Percentiles rank a stretch among this genome's conserved stretches.
phyloP scores from a whole-genome alignment of 352 stramenopile genomes.

The Phytophthora colocasiae region DNA sequence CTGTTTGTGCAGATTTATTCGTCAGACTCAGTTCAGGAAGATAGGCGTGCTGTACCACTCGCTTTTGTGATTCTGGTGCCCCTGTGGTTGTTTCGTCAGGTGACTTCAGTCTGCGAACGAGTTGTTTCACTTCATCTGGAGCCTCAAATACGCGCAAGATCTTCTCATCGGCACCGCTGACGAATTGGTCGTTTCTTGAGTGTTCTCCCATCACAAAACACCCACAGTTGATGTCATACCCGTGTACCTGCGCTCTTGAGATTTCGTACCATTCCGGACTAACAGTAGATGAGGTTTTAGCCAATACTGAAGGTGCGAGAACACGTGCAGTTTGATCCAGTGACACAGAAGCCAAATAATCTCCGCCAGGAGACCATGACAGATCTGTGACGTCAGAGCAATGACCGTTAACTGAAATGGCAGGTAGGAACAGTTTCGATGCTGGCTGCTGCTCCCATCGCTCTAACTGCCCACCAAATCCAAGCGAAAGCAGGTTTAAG shows the following conservation, averaged over 20 bases:
- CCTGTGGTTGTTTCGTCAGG: background rate
- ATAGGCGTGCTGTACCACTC: slow-evolving; percentile 61
- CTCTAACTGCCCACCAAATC: slow-evolving; percentile 71
- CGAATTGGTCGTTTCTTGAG: slow-evolving; percentile 54
- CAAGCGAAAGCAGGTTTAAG: slow-evolving; percentile 69
- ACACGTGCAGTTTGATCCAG: slow-evolving; percentile 78
- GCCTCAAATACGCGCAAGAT: slow-evolving; percentile 82
- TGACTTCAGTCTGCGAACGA: slow-evolving; percentile 36
- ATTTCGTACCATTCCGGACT: slow-evolving; percentile 62
- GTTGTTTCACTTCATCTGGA: slow-evolving; percentile 52
- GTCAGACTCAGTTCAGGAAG: slow-evolving; percentile 80
- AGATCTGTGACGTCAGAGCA: slow-evolving; percentile 65
- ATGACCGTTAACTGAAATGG: slow-evolving; percentile 65
- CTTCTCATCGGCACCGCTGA: slow-evolving; percentile 86
- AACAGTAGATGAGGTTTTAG: background rate
- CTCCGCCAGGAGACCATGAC: slow-evolving; percentile 64
- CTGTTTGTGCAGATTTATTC: slow-evolving; percentile 56
- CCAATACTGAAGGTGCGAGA: slow-evolving; percentile 34
- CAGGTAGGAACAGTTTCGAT: slow-evolving; percentile 60
- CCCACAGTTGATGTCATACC: slow-evolving; percentile 83
- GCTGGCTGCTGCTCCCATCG: slow-evolving; percentile 66
- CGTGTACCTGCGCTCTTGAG: slow-evolving; percentile 80
- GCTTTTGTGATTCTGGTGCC: background rate
- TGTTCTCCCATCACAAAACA: slow-evolving; percentile 46
- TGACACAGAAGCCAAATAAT: slow-evolving; percentile 79